Conservation (phyloP, 2,329 filamentous ascomycete genomes). For the Peltaster fructicola region DNA sequence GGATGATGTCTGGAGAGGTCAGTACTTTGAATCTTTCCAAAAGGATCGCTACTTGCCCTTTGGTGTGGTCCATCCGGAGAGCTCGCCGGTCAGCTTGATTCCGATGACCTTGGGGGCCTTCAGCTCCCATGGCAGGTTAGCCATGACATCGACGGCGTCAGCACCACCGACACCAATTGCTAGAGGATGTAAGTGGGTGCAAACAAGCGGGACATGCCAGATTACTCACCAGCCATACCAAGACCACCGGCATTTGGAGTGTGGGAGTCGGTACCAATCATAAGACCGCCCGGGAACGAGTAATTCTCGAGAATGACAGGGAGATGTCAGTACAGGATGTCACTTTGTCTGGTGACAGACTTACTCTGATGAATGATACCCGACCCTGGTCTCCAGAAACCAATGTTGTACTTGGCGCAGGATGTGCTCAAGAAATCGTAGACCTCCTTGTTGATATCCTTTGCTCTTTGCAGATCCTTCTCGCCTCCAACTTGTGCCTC, state of each 20-base stretch:
- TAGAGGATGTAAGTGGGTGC: no score
- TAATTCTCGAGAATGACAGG: slow-evolving; percentile 97
- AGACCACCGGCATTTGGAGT: slow-evolving; percentile 95
- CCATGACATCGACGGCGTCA: slow-evolving; percentile 97
- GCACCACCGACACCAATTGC: slow-evolving; percentile 96
- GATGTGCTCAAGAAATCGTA: slow-evolving; percentile 91
- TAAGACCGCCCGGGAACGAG: slow-evolving; percentile 91
- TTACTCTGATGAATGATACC: slow-evolving; percentile 99
- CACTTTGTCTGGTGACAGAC: no score
- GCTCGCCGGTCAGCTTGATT: slow-evolving; percentile 77
- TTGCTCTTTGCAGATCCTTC: slow-evolving; percentile 83
- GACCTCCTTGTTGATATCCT: slow-evolving; percentile 95
- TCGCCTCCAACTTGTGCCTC: slow-evolving; percentile 85
- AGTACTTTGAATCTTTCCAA: not conserved
- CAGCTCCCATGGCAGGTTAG: slow-evolving; percentile 89
- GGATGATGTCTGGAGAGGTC: slow-evolving; percentile 59
- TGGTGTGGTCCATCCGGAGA: slow-evolving; percentile 81
- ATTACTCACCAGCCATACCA: slow-evolving; percentile 69
- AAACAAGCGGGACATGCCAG: no score
- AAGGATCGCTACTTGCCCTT: slow-evolving; percentile 80
- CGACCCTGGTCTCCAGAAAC: slow-evolving; percentile 97
- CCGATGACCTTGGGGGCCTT: slow-evolving; percentile 96
- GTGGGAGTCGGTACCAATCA: slow-evolving; percentile 96
- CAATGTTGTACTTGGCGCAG: slow-evolving; percentile 98
- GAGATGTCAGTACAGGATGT: no score